A percentile compares a stretch with the other conserved stretches of the same genome.
These are phyloP conservation scores for Pythium brassicae DNA, from an alignment of 352 stramenopile genomes.

Conservation along the genomic window DNA sequence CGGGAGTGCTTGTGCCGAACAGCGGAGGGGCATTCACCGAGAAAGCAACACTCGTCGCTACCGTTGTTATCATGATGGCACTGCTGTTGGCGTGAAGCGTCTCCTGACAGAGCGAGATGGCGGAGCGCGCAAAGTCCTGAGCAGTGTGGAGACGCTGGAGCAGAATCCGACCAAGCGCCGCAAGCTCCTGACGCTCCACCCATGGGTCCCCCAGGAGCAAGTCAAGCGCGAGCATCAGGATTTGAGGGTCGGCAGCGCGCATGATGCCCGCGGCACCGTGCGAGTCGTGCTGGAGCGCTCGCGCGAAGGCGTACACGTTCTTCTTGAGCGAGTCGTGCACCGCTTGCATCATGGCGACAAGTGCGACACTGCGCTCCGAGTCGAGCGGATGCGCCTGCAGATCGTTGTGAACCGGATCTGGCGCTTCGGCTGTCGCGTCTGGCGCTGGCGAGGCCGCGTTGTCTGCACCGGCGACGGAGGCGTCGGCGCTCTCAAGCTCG, in stretches of 20 bases:
- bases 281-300: slow-evolving; percentile 10
- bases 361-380: slow-evolving; percentile 1
- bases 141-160: slow-evolving; percentile 6
- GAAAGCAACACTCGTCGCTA: not conserved
- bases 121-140: slow-evolving; percentile 7
- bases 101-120: slow-evolving; percentile 8
- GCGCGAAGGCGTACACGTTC: slow-evolving; percentile 13
- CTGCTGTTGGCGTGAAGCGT: not conserved
- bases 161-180: not conserved
- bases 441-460: not conserved
- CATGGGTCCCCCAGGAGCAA: slow-evolving; percentile 7
- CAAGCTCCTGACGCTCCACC: slow-evolving; percentile 1
- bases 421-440: not conserved
- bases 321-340: slow-evolving; percentile 4
- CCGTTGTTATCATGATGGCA: not conserved
- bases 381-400: not conserved
- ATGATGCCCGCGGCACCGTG: slow-evolving; percentile 7
- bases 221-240: slow-evolving; percentile 9
- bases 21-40: not conserved
- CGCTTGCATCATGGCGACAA: slow-evolving; percentile 7
- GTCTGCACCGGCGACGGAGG: not conserved
- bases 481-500: not conserved
- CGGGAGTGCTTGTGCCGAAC: not conserved
- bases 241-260: slow-evolving; percentile 6
- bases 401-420: not conserved